Evolutionary conservation across 2,329 filamentous ascomycete genomes (phyloP), one percentile per base, ranked within the genome.

Genomic region (Rhynchosporium secalis): DNA sequence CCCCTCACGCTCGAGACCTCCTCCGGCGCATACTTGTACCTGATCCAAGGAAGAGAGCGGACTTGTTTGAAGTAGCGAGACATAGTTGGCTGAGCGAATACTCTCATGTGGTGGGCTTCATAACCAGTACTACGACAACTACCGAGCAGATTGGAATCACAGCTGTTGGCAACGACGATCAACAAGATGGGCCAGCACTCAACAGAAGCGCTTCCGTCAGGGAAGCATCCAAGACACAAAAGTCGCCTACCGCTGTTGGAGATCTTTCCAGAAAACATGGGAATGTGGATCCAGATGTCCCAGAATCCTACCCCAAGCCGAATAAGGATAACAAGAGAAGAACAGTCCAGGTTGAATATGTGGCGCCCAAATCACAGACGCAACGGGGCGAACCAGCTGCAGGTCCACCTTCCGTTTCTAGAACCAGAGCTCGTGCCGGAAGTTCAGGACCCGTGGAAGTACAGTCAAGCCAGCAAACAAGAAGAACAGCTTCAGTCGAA

Each of bases 31-130:
- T 99, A 64, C 83, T 99, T 48, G 95, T 99, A 0, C 94, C 95
- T 5, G 95, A 98, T 75, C 95, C 95, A 57, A 85, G 95, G 67
- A 96, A 96, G 78, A 87, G 95, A 73, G 95, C 95, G 56, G 95
- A 99, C 75, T 79, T 99, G 51, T 99, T 99, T 72, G 95, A 99
- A 75, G 95, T 99, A 48, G 95, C 95, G 52, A 87, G 95, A 58
- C 95, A 99, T 77, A 99, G 95, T 78, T 99, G 95, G 95, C 79
- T 99, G 68, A 96, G 90, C 78, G 95, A 98, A 74, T 99, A 95
- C 74, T 90, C 93, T n/a, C 91, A 96, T 74, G 89, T 98, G 55
- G 94, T 99, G 55, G 91, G 93, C 72, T 93, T 97, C 75, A 97
- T 99, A 73, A 98, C 95, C 28, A 98, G 95, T 77, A 94, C 89